Base-by-base conservation (phyloP, 345 rosid species). In the Eucalyptus marginata region DNA sequence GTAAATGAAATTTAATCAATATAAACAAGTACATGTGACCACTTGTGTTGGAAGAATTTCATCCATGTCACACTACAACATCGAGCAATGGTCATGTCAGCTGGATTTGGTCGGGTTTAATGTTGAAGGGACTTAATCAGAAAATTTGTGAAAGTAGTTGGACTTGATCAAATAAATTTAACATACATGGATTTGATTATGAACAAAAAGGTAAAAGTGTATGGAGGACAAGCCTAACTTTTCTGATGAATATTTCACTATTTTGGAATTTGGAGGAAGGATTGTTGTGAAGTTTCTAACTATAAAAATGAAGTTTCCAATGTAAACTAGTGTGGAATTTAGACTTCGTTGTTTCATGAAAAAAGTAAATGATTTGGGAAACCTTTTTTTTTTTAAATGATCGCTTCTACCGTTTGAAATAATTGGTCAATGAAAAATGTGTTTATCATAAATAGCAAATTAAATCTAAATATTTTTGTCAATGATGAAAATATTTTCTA, bases 361-460 rank as follows among this genome's bases (percentile, higher is more conserved):
- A 18, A 18, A 71, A 10, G 58, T 71, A 31, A 36, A 18, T 36
- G 8, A 71, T 71, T 18, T 71, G 4, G 7, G 13, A 71, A 71
- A 18, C 5, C 5, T 8, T 33, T 8, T 16, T 8, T 16, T 68
- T 33, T 17, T 4, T 16, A 33, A 71, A 71, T 5, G 6, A 17
- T 68, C 0, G 0, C 1, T 68, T 66, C 3, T 31, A n/a, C 2
- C 0, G 0, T 17, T 66, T 66, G 3, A 66, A 66, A 31, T n/a
- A 66, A 66, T 64, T 66, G 10, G 1, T 4, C 20, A n/a, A 66
- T 15, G 3, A 4, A 66, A 64, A 66, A 66, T 14, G 3, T 13
- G 14, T 3, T 66, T 3, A 13, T 31, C 10, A n/a, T 66, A 7
- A 18, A 66, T 15, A n/a, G 9, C 4, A 66, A 64, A 31, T 31